Percentiles rank a stretch among this genome's conserved stretches.
phyloP scores from a whole-genome alignment of 164 flowering plant species.

The Hamamelis virginiana region DNA sequence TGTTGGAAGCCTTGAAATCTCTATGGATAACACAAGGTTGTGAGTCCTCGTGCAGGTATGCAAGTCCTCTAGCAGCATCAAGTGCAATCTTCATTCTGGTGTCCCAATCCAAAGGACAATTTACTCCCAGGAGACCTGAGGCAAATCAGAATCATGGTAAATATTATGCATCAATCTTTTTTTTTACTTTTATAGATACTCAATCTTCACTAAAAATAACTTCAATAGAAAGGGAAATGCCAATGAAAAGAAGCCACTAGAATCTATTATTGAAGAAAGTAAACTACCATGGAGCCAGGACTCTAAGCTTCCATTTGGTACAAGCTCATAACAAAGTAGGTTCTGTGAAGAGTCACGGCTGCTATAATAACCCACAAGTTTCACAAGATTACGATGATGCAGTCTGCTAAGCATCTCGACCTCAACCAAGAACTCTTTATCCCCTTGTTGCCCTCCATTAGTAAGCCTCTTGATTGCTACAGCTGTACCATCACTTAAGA shows the following conservation, averaged over 20 bases:
- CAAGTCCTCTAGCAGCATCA: constrained; percentile 98
- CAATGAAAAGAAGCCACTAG: neutral
- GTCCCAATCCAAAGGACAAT: constrained; percentile 93
- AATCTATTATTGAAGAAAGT: constrained; percentile 7
- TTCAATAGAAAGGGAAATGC: neutral
- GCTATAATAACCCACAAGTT: constrained; percentile 91
- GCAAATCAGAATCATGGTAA: constrained; percentile 8
- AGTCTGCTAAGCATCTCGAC: constrained; percentile 98
- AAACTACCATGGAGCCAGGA: constrained; percentile 95
- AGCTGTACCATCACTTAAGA: constrained; percentile 87
- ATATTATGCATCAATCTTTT: neutral
- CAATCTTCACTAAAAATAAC: neutral
- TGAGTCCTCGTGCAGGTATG: constrained; percentile 96
- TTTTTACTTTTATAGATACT: neutral
- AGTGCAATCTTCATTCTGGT: constrained; percentile 99
- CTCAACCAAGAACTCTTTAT: constrained; percentile 91
- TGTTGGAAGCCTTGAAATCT: constrained; percentile 97
- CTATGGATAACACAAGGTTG: constrained; percentile 97
- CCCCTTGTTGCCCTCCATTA: constrained; percentile 88
- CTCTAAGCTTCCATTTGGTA: constrained; percentile 95
- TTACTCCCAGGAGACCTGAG: constrained; percentile 81
- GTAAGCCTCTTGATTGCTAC: constrained; percentile 96
- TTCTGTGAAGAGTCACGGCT: constrained; percentile 80
- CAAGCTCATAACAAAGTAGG: constrained; percentile 93
- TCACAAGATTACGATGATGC: constrained; percentile 97